Evolutionary conservation across 2,329 filamentous ascomycete genomes (phyloP), one percentile per base, ranked within the genome.

Genomic region (Pestalotiopsis sp.): DNA sequence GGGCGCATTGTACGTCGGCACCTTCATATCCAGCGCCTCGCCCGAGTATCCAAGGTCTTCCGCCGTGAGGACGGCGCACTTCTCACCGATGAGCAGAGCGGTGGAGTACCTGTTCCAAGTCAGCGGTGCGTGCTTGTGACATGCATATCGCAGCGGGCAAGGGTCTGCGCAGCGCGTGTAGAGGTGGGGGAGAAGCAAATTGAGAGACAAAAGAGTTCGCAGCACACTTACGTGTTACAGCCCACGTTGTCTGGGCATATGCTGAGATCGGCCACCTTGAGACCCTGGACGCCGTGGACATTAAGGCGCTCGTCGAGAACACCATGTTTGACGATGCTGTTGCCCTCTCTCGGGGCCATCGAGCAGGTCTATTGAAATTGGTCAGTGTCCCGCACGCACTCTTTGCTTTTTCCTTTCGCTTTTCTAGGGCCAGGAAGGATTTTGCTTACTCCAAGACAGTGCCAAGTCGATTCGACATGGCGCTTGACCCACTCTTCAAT

Each of bases 191-290:
- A 36, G 31, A 36, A 36, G 31, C 31, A 36, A 3, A 36, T 36
- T 36, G 7, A 36, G 31, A 36, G 31, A 36, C 31, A 36, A 9
- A 9, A 36, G 31, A 36, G 31, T 36, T 36, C 31, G 31, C 31
- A 36, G 75, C 70, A 74, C 70, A 83, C 84, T 78, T 80, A 89
- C 72, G 87, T 90, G 80, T 91, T 90, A 81, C 89, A 90, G 70
- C 90, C 92, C 25, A 94, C 91, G 72, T 94, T 94, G 79, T 94
- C 91, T 0, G 92, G 92, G 79, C 91, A 94, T 83, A 94, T 92
- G 65, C 86, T 90, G 59, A 94, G 80, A 79, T 94, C 92, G 13
- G 91, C 91, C 27, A 94, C 91, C 86, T 94, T 94, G 74, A 94
- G 86, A 17, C 90, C 90, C 83, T 93, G 87, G 72, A 93, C 91